Conservation (phyloP, 2,329 filamentous ascomycete species). For the Phoma herbarum region DNA sequence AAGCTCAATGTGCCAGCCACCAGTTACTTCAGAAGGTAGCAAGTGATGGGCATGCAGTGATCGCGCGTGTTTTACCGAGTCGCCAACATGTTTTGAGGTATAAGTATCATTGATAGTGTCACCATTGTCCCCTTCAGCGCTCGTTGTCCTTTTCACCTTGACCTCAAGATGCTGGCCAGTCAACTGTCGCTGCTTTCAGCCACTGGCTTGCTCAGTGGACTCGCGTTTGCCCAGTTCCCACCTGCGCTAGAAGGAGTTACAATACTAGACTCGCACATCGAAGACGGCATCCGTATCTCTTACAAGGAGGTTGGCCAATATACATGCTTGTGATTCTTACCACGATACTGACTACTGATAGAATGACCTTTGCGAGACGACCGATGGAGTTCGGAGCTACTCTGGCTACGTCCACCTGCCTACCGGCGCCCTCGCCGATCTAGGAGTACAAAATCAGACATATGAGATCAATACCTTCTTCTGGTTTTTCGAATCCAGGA, state of each 20-base stretch:
- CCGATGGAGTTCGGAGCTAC: conserved; percentile 64
- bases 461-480: conserved; percentile 51
- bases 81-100: not conserved
- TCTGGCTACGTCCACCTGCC: conserved; percentile 68
- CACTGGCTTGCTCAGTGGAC: conserved; percentile 24
- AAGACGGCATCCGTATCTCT: conserved; percentile 53
- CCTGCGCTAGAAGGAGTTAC: conserved; percentile 50
- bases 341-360: conserved; percentile 13
- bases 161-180: conserved; percentile 20
- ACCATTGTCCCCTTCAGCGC: no score
- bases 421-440: conserved; percentile 53
- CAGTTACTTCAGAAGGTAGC: not conserved
- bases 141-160: not conserved
- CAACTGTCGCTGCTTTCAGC: conserved; percentile 24
- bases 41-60: conserved; percentile 10
- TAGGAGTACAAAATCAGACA: conserved; percentile 52
- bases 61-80: not conserved
- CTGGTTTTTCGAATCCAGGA: conserved; percentile 34
- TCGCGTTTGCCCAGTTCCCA: conserved; percentile 50
- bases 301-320: conserved; percentile 52
- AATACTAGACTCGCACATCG: conserved; percentile 51
- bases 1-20: conserved; percentile 28
- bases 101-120: not conserved
- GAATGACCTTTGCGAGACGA: conserved; percentile 64
- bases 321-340: not conserved